Conservation (phyloP, 768 basidiomycete species). For the Lenzites betulinus region DNA sequence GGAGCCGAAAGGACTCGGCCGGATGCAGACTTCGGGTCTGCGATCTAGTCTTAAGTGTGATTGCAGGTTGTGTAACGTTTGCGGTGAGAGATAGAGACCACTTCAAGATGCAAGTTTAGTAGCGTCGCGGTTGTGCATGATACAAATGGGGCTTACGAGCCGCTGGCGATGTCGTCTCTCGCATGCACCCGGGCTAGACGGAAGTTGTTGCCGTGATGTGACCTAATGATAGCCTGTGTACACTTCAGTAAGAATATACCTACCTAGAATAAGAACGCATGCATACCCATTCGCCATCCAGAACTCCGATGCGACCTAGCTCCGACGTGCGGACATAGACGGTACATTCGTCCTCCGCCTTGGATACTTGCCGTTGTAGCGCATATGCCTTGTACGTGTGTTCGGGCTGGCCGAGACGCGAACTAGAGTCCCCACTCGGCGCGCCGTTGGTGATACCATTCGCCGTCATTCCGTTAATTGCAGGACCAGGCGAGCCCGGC, state of each 20-base stretch:
- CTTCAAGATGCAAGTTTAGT: neutral
- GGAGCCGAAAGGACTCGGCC: slow-evolving; percentile 62
- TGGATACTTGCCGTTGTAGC: slow-evolving; percentile 37
- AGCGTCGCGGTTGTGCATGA: no score
- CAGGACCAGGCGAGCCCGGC: neutral
- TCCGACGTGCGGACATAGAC: slow-evolving; percentile 66
- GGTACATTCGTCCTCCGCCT: slow-evolving; percentile 50
- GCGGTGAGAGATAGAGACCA: slow-evolving; percentile 20
- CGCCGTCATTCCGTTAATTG: neutral
- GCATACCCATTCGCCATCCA: slow-evolving; percentile 80
- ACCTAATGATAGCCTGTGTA: slow-evolving; percentile 53
- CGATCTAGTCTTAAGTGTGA: neutral
- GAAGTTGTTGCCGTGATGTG: slow-evolving; percentile 36
- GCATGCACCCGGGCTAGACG: slow-evolving; percentile 63
- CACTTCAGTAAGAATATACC: slow-evolving; percentile 4
- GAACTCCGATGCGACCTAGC: slow-evolving; percentile 62
- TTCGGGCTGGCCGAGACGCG: slow-evolving; percentile 15
- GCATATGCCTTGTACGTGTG: slow-evolving; percentile 28
- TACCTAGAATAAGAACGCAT: neutral
- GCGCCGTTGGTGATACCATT: slow-evolving; percentile 27
- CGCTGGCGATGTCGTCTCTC: slow-evolving; percentile 38
- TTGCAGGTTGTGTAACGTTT: slow-evolving; percentile 23
- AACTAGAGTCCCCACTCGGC: slow-evolving; percentile 18
- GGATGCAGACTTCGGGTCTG: slow-evolving; percentile 28
- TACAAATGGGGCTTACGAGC: slow-evolving; percentile 5